phyloP scores from a whole-genome alignment of 192 early-diverging fungal species.

The Obelidium mucronatum region DNA sequence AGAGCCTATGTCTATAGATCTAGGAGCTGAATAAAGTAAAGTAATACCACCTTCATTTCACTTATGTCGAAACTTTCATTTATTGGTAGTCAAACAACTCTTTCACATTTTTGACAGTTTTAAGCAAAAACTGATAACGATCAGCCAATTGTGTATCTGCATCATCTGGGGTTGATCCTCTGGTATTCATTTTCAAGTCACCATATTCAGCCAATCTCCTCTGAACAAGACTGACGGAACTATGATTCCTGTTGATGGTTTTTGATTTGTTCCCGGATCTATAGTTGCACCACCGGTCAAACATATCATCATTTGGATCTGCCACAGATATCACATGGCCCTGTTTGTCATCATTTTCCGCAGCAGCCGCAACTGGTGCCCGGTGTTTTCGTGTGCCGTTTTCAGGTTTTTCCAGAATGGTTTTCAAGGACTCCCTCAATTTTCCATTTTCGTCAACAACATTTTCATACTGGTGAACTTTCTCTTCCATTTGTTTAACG shows the following conservation, averaged over 20 bases:
- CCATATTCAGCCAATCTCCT: not conserved
- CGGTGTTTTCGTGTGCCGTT: not conserved
- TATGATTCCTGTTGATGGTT: too few species aligned
- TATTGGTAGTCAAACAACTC: slow-evolving; percentile 22
- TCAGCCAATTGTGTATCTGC: not conserved
- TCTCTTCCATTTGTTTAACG: not conserved
- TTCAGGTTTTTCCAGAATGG: too few species aligned
- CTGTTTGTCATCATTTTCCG: not conserved
- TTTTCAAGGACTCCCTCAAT: not conserved
- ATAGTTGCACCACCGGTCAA: not conserved
- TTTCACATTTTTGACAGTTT: slow-evolving; percentile 3
- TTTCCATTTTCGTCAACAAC: not conserved
- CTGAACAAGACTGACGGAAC: not conserved
- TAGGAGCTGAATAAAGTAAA: too few species aligned
- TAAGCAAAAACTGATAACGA: slow-evolving; percentile 12
- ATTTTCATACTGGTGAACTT: not conserved
- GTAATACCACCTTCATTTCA: too few species aligned
- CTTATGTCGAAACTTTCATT: too few species aligned
- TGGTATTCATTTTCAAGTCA: not conserved
- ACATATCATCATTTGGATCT: not conserved
- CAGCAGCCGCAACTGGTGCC: not conserved
- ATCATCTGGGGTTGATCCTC: not conserved
- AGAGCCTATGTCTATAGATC: too few species aligned
- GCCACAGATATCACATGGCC: not conserved
- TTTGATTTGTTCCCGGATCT: not conserved